Conservation (phyloP, 2,329 filamentous ascomycete species). For the Colletotrichum sansevieriae region DNA sequence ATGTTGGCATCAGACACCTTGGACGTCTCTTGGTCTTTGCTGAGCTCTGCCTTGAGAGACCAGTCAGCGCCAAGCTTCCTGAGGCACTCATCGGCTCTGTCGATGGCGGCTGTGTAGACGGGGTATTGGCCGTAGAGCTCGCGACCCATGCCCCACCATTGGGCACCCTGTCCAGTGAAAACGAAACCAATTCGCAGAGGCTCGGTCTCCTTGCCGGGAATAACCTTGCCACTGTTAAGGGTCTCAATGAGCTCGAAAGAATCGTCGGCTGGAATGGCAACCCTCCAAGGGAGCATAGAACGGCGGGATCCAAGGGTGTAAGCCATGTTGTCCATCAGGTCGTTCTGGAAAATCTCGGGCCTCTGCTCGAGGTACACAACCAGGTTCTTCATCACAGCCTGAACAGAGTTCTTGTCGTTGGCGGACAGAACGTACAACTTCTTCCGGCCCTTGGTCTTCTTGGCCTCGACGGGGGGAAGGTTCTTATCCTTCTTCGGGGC, state of each 20-base stretch:
- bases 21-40: constrained; percentile 50
- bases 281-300: constrained; percentile 36
- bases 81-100: constrained; percentile 51
- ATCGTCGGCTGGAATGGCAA: constrained; percentile 47
- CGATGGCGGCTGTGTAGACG: constrained; percentile 51
- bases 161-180: constrained; percentile 49
- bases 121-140: constrained; percentile 49
- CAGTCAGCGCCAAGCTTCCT: constrained; percentile 52
- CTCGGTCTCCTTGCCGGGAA: constrained; percentile 52
- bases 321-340: constrained; percentile 51
- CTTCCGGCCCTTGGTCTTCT: constrained; percentile 28
- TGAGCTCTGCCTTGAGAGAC: constrained; percentile 54
- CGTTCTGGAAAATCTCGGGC: constrained; percentile 57
- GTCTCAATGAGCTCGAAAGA: constrained; percentile 43
- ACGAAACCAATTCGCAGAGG: constrained; percentile 46
- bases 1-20: constrained; percentile 56
- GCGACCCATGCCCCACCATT: constrained; percentile 45
- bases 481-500: constrained; percentile 43
- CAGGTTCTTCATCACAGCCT: constrained; percentile 48
- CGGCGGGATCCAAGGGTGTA: constrained; percentile 41
- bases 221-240: constrained; percentile 54
- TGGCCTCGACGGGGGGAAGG: constrained; percentile 10
- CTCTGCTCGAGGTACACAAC: constrained; percentile 57
- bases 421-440: constrained; percentile 60
- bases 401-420: constrained; percentile 53